phyloP scores from a whole-genome alignment of 176 grass and related monocot genomes.

The Oryza longistaminata region DNA sequence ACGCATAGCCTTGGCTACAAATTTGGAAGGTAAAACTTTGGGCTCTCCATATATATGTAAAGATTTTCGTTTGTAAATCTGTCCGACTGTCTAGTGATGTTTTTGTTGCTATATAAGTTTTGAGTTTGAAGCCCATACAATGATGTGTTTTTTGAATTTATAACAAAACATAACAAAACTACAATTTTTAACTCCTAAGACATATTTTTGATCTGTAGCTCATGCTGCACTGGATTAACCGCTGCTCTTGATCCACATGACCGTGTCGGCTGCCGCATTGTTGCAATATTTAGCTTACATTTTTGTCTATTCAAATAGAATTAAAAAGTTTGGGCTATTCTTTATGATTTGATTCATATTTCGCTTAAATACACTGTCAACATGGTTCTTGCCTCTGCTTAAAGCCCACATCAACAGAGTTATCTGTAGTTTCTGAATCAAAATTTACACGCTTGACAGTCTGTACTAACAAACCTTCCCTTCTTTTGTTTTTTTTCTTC shows the following conservation, averaged over 20 bases:
- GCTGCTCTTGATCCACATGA: background rate
- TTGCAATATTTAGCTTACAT: background rate
- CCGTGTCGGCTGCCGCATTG: background rate
- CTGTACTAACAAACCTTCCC: constrained; percentile 15
- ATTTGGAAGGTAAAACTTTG: constrained; percentile 78
- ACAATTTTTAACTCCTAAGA: background rate
- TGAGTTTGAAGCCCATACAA: constrained; percentile 16
- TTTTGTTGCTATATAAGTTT: constrained; percentile 13
- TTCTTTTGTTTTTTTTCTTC: background rate
- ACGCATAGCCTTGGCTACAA: constrained; percentile 82
- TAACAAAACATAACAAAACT: no score
- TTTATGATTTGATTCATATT: constrained; percentile 8
- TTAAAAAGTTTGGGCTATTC: background rate
- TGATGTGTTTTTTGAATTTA: constrained; percentile 6
- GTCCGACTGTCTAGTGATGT: background rate
- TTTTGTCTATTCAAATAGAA: constrained; percentile 8
- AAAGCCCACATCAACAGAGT: background rate
- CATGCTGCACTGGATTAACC: background rate
- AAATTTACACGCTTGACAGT: background rate
- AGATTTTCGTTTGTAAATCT: background rate
- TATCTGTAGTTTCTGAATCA: background rate
- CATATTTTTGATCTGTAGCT: background rate
- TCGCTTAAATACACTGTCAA: background rate
- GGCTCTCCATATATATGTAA: background rate
- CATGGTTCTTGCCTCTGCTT: background rate